Evolutionary conservation across 345 rosid genomes (phyloP), one percentile per base, ranked within the genome.

Genomic region (Eucalyptus pauciflora): DNA sequence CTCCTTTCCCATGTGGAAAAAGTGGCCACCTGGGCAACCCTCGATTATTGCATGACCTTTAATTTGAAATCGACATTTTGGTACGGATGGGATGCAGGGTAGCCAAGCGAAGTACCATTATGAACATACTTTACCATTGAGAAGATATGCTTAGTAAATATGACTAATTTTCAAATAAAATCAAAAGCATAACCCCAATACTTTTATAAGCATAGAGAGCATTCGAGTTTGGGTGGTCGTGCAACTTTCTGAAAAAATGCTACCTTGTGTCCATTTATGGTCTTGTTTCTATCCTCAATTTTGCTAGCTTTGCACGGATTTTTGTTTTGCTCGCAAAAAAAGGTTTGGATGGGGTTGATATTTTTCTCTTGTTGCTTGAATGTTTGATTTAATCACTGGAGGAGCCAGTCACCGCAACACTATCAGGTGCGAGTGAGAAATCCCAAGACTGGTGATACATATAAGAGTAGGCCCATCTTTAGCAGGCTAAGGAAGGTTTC

Each of bases 1-100:
- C 58, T 20, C 58, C 10, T 0, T 52, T 20, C 25, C 10, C 58
- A 20, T 0, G 58, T 3, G 58, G 0, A 52, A 0, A 52, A 52
- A 52, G 58, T 52, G 58, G 58, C 0, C 25, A 52, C 25, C 20
- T 3, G 58, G 58, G 25, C 58, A 52, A 52, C 25, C 1, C 25
- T 0, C 0, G 8, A 0, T 8, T 52, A 52, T 18, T 8, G 79
- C 43, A 31, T 16, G 79, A 69, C 12, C 24, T 17, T 69, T 31
- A 31, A 31, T 69, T 69, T 16, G 24, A 69, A 31, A 33, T 69
- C 5, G 46, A 71, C 83, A 37, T 71, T 71, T 64, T 29, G 48
- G 48, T 4, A 37, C 0, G 14, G 83, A 37, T 5, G 46, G 46
- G 48, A 10, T 3, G 46, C 0, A 10, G 13, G 46, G 24, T 71